Percentiles rank a stretch among this genome's conserved stretches.
Conservation (phyloP, 2,329 filamentous ascomycete genomes). For the Neofusicoccum sp. region DNA sequence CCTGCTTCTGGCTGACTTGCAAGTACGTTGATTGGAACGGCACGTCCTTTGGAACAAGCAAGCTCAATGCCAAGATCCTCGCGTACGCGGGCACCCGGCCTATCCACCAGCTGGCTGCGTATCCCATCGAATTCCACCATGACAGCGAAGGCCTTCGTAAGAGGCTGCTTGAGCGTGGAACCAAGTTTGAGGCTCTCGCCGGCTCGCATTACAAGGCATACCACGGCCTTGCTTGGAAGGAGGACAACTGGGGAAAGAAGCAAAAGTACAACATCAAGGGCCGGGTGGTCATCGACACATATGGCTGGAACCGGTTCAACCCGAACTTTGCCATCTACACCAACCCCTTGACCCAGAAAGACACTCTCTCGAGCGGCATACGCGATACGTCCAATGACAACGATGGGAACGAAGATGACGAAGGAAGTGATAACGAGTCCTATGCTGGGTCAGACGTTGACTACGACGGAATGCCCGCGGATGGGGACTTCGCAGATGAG, state of each 20-base stretch:
- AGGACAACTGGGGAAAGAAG: conserved; percentile 33
- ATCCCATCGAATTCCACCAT: conserved; percentile 49
- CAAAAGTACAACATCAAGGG: conserved; percentile 51
- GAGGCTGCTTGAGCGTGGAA: conserved; percentile 49
- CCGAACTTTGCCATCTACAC: conserved; percentile 45
- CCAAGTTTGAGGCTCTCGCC: conserved; percentile 49
- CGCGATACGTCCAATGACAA: background rate
- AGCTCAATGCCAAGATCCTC: conserved; percentile 32
- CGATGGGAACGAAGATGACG: background rate
- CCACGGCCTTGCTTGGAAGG: conserved; percentile 48
- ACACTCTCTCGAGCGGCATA: conserved; percentile 15
- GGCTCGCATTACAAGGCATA: conserved; percentile 56
- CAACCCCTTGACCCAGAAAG: conserved; percentile 38
- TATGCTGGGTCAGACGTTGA: conserved; percentile 29
- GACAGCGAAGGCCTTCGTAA: conserved; percentile 42
- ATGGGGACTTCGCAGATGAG: conserved; percentile 35
- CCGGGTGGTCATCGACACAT: conserved; percentile 55
- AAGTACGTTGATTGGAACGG: conserved; percentile 43
- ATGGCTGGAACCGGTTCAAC: conserved; percentile 56
- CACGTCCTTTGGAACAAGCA: conserved; percentile 33
- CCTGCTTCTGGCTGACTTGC: conserved; percentile 41
- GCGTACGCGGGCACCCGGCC: conserved; percentile 43
- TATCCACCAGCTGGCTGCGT: conserved; percentile 46
- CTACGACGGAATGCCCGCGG: conserved; percentile 28
- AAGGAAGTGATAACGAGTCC: conserved; percentile 40